phyloP scores from a whole-genome alignment of 1,284 basidiomycete genomes.

The Ganoderma sinense region DNA sequence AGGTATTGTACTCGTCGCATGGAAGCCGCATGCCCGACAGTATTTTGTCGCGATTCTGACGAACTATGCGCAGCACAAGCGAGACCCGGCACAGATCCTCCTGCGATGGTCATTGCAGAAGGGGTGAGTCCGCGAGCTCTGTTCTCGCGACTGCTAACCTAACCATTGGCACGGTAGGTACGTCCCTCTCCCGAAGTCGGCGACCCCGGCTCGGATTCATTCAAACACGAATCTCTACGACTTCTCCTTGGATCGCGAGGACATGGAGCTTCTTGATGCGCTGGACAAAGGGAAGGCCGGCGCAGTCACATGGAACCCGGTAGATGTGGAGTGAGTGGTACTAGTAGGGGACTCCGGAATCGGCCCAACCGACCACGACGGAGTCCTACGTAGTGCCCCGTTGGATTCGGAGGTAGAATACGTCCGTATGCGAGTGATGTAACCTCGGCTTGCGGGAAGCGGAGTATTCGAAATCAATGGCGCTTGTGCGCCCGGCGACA shows the following conservation, averaged over 20 bases:
- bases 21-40: neutral
- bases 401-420: neutral
- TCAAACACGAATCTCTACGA: constrained; percentile 61
- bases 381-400: neutral
- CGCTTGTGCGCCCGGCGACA: neutral
- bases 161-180: constrained; percentile 41
- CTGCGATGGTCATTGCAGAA: constrained; percentile 76
- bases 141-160: neutral
- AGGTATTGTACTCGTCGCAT: constrained; percentile 38
- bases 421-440: neutral
- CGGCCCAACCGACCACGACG: neutral
- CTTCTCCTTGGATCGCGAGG: constrained; percentile 57
- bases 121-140: constrained; percentile 32
- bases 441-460: constrained; percentile 10
- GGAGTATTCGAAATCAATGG: neutral
- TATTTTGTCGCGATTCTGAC: neutral
- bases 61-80: constrained; percentile 46
- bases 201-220: constrained; percentile 55
- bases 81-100: constrained; percentile 65
- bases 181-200: constrained; percentile 64
- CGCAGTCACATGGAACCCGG: constrained; percentile 59
- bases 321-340: constrained; percentile 44
- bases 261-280: constrained; percentile 57
- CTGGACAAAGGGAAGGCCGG: constrained; percentile 57
- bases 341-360: neutral